Base-by-base conservation (phyloP, 2,329 filamentous ascomycete genomes). In the Diaporthe caulivora region DNA sequence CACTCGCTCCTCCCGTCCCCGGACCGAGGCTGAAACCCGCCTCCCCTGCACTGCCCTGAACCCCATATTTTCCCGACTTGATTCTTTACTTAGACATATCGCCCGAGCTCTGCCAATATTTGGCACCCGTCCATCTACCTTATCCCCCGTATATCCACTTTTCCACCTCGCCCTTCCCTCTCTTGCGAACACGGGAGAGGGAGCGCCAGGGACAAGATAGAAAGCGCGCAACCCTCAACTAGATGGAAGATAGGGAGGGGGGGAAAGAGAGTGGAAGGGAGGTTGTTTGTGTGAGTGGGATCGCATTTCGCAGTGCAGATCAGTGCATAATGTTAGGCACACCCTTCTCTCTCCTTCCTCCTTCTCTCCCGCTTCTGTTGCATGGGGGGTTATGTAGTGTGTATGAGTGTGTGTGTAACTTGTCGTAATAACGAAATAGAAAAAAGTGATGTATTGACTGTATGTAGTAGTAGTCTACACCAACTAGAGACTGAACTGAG, bases 221-320 rank as follows among this genome's bases (percentile, higher is more conserved):
- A 29, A 44, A 44, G 57, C 57, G 31, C 57, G 57, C 57, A 47
- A 62, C 24, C 11, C 47, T 44, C 17, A 21, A 47, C 29, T 44
- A 24, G 5, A 53, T 17, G 51, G 37, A 57, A 37, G 40, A 31
- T 21, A 15, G 5, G 7, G 18, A 21, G 7, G 24, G 24, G 11
- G 1, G 21, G 17, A 24, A 13, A n/a, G n/a, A n/a, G n/a, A n/a
- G n/a, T 4, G 24, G 34, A 26, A 4, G 24, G 40, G 24, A n/a
- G 24, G 21, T 13, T 26, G 3, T 24, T 26, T 4, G 51, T 65
- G 62, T 65, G 62, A 40, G 62, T 67, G 47, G 29, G 34, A 67
- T 67, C 47, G 62, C 62, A 67, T 67, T 67, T 53, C 31, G 62
- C 62, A 15, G 53, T 53, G 62, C 62, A 67, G 62, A 67, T 67